Evolutionary conservation across 2,329 filamentous ascomycete genomes (phyloP).

Genomic region (Emergomyces pasteurianus): DNA sequence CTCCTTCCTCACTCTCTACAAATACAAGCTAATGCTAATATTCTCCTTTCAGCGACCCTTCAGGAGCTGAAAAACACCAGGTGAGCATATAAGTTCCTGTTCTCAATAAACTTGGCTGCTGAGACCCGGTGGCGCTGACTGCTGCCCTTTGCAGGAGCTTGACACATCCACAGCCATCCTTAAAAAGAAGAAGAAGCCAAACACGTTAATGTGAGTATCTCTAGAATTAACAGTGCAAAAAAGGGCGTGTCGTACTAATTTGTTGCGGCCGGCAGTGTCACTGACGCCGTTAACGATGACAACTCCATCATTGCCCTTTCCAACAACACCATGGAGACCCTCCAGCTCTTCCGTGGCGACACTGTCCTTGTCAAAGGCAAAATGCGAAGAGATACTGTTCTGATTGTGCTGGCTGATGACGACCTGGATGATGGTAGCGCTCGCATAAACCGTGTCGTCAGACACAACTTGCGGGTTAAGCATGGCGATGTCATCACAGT

Average conservation of each 20-base stretch:
- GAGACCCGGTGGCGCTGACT: constrained; percentile 17
- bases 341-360: constrained; percentile 97
- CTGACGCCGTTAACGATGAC: constrained; percentile 97
- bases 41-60: constrained; percentile 56
- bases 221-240: neutral
- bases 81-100: constrained; percentile 40
- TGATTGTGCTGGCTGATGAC: constrained; percentile 95
- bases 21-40: constrained; percentile 27
- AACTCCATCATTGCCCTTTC: constrained; percentile 98
- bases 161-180: constrained; percentile 92
- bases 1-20: neutral
- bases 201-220: constrained; percentile 76
- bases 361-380: constrained; percentile 98
- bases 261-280: constrained; percentile 54
- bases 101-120: constrained; percentile 11
- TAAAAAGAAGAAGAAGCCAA: constrained; percentile 99
- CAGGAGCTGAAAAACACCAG: constrained; percentile 74
- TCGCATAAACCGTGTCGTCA: constrained; percentile 95
- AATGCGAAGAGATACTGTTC: constrained; percentile 97
- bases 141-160: constrained; percentile 51
- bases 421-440: constrained; percentile 95
- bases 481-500: constrained; percentile 96
- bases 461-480: constrained; percentile 97
- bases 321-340: constrained; percentile 96
- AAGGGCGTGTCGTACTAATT: constrained; percentile 18